Evolutionary conservation across 2,329 filamentous ascomycete genomes (phyloP).

Genomic region (Penicillium hordei): DNA sequence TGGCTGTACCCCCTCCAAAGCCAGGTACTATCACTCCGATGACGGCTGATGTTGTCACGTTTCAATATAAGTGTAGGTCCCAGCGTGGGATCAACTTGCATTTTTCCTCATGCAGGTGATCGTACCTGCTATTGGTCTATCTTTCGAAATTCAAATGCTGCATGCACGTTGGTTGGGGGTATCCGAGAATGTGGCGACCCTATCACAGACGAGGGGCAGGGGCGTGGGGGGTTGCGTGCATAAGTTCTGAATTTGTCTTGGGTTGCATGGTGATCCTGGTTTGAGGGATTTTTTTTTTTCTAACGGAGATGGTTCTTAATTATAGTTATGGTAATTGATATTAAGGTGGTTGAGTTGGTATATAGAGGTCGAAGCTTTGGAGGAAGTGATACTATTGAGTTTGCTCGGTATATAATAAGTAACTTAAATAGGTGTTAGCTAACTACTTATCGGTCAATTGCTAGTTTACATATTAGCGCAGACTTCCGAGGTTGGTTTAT

Average conservation of each 20-base stretch:
- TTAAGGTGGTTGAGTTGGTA: background rate
- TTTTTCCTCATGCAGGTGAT: background rate
- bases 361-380: background rate
- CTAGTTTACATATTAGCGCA: too few relatives aligned
- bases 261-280: background rate
- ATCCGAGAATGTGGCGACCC: conserved; percentile 7
- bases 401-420: too few relatives aligned
- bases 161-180: conserved; percentile 7
- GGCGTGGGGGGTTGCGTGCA: background rate
- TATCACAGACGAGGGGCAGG: background rate
- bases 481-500: background rate
- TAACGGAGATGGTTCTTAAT: too few relatives aligned
- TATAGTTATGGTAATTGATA: background rate
- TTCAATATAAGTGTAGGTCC: background rate
- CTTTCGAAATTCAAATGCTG: background rate
- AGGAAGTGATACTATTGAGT: background rate
- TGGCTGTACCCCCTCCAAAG: background rate
- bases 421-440: background rate
- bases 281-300: background rate
- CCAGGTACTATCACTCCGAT: conserved; percentile 1
- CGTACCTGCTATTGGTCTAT: background rate
- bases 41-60: conserved; percentile 6
- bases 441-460: too few relatives aligned
- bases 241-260: background rate
- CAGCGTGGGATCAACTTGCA: background rate